These are phyloP conservation scores for Penicillium sp. DNA, from an alignment of 2,329 filamentous ascomycete species.

Conservation along the genomic window DNA sequence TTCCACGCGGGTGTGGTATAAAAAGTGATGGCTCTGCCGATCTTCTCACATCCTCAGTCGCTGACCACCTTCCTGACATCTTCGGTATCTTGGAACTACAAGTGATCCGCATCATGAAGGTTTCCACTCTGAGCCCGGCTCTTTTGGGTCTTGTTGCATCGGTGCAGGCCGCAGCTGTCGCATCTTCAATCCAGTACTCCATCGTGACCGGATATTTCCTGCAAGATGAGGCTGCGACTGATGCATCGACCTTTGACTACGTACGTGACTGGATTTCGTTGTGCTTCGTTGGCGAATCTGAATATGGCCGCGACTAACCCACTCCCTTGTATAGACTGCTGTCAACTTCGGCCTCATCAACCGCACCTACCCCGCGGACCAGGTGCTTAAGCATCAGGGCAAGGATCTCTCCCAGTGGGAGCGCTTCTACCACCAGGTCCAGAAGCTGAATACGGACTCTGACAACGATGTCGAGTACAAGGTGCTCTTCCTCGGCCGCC, in stretches of 20 bases:
- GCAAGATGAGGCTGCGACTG: conserved; percentile 52
- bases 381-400: conserved; percentile 25
- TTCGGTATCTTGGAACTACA: background rate
- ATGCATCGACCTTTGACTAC: conserved; percentile 53
- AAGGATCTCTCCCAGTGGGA: conserved; percentile 58
- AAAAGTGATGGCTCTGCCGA: conserved; percentile 18
- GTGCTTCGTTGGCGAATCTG: background rate
- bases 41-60: conserved; percentile 11
- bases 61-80: conserved; percentile 2
- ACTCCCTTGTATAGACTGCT: conserved; percentile 34
- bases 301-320: background rate
- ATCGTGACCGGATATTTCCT: conserved; percentile 54
- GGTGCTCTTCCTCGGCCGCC: conserved; percentile 61
- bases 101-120: conserved; percentile 31
- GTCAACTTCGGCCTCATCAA: conserved; percentile 55
- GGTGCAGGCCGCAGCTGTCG: conserved; percentile 52
- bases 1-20: conserved; percentile 8
- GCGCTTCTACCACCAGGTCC: conserved; percentile 56
- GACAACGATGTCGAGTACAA: conserved; percentile 54
- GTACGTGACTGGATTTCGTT: conserved; percentile 33
- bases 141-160: conserved; percentile 74
- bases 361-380: conserved; percentile 50
- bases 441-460: conserved; percentile 49
- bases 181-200: conserved; percentile 37
- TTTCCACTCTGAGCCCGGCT: conserved; percentile 75